Base-by-base conservation (phyloP, 495 filamentous ascomycete species). In the Neurospora sp. region DNA sequence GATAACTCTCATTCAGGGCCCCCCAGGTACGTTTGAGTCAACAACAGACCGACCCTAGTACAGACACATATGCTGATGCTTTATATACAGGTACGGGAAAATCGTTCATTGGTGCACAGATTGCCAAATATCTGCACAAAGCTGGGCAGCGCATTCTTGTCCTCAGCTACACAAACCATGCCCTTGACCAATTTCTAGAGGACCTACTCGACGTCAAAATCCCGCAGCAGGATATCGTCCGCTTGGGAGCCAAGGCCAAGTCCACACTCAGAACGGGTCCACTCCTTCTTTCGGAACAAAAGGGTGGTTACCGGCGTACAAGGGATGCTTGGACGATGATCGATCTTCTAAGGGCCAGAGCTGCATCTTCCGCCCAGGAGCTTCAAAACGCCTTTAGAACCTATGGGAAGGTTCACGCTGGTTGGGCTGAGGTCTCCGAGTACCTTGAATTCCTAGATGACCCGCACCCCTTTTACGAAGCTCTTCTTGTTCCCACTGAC, bases 151-250 rank as follows among this genome's bases (percentile, higher is more conserved):
- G 73, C 0, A 88, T 93, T 0, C 81, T 95, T 1, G 88, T 93
- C 1, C 78, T 93, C 38, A 84, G 82, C 39, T 88, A 83, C 69
- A 89, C 87, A 0, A 94, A 96, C 75, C 93, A 96, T 80, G 92
- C 92, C 0, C 79, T 93, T 0, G 90, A 94, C 75, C 92, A 95
- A 74, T 93, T 93, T 70, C 79, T 92, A 0, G 90, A 92, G 74
- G 90, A 94, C 72, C 78, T 94, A 0, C 73, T 91, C 3, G 82
- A 90, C 27, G 87, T 88, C 20, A 91, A 0, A 1, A 91, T 96
- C 12, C 78, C 83, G 0, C 1, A 35, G 0, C 39, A 77, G 0
- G n/a, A 74, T 0, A 91, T 95, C 69, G 86, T 95, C 0, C 86
- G 93, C 5, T 81, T 96, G 1, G 93, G 93, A 0, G 83, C 85